Evolutionary conservation across 2,329 filamentous ascomycete genomes (phyloP), one percentile per base, ranked within the genome.

Genomic region (Beauveria asiatica): DNA sequence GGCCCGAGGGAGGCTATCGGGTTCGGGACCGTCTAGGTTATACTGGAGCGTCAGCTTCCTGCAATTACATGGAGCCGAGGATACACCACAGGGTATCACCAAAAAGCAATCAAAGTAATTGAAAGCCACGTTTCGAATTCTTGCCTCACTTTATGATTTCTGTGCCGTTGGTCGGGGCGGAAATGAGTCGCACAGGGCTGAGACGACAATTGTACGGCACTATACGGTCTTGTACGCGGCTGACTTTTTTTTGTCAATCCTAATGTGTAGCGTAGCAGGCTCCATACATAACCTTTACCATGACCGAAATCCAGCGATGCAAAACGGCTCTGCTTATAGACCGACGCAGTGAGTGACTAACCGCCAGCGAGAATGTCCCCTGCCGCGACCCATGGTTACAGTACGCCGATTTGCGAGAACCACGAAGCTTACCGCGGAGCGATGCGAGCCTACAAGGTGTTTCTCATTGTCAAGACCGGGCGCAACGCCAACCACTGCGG

Each of bases 401-500:
- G 33, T 13, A 39, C 41, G 33, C 48, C 48, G n/a, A 37, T 10
- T 5, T 13, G 9, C 21, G 7, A 55, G 2, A 30, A 33, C 25
- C 5, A 27, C 16, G 16, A 46, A 46, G 42, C 30, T 13, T 13
- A n/a, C 27, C 11, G 23, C 41, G 33, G 23, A 19, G 27, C 10
- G 25, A 59, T 60, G 37, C 50, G 49, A 42, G 17, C 49, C 13
- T 57, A 61, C 54, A 56, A 57, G 10, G 54, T 41, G 10, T 55
- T 44, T 27, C 16, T 23, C 37, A 27, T 57, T 19, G 21, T 57
- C 48, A 39, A 52, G 21, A n/a, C 11, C 13, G 37, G 27, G 21
- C n/a, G 55, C 11, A 25, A 44, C 23, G 19, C 27, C 23, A 23
- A 37, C 39, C 55, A 59, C 10, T 11, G 9, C 44, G 61, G 49